These are phyloP conservation scores for Tephrocybe sp. DNA, from an alignment of 768 basidiomycete species.

Conservation along the genomic window DNA sequence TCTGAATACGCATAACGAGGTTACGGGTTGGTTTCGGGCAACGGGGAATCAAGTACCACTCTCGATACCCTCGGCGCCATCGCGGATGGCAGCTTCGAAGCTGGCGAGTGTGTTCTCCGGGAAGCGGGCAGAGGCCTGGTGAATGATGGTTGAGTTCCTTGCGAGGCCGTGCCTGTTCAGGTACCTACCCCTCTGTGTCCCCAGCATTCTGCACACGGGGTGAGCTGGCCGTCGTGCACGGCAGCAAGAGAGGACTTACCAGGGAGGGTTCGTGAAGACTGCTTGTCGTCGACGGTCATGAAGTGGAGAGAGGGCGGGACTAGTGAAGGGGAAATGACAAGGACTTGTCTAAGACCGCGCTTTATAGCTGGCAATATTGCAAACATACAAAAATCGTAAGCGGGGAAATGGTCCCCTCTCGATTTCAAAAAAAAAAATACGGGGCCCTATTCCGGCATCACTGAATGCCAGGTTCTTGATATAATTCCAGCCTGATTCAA, in stretches of 20 bases:
- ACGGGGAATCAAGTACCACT: slow-evolving; percentile 73
- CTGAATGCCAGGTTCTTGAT: neutral
- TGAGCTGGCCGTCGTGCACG: neutral
- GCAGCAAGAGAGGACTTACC: slow-evolving; percentile 22
- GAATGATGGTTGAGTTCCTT: neutral
- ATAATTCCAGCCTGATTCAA: no score
- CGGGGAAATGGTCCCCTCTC: no score
- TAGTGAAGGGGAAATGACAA: neutral
- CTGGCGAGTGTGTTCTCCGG: slow-evolving; percentile 96
- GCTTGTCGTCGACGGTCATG: slow-evolving; percentile 12
- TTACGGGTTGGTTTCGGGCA: slow-evolving; percentile 40
- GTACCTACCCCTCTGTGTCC: slow-evolving; percentile 49
- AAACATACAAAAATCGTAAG: slow-evolving; percentile 12
- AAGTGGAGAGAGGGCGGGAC: neutral
- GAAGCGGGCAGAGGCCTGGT: slow-evolving; percentile 78
- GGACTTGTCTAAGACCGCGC: slow-evolving; percentile 2
- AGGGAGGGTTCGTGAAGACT: slow-evolving; percentile 27
- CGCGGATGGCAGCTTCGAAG: slow-evolving; percentile 92
- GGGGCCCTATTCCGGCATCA: no score
- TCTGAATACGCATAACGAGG: slow-evolving; percentile 57
- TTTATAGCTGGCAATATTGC: slow-evolving; percentile 13
- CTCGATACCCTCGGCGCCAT: slow-evolving; percentile 96
- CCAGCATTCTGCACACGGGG: slow-evolving; percentile 61
- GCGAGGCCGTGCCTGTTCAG: neutral
- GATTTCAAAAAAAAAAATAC: no score